A percentile compares a stretch with the other conserved stretches of the same genome.
Conservation (phyloP, 2,329 filamentous ascomycete species). For the Volutella citrinella region DNA sequence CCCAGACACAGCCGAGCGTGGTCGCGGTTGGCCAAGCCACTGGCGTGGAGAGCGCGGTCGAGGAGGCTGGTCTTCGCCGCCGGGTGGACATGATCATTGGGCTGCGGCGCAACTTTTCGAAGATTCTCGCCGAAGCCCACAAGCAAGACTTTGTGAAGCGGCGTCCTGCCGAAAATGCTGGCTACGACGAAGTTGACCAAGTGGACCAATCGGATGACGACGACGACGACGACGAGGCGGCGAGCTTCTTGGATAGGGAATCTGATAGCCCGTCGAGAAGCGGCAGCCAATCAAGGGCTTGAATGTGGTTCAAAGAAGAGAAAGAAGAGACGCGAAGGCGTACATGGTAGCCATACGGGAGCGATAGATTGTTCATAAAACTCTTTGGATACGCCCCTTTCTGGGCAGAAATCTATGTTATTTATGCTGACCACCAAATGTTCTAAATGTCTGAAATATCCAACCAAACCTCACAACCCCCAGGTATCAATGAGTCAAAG, state of each 20-base stretch:
- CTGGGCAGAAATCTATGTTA: too few relatives aligned
- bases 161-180: conserved; percentile 38
- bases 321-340: too few relatives aligned
- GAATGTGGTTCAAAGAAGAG: too few relatives aligned
- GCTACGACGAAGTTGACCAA: conserved; percentile 21
- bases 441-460: too few relatives aligned
- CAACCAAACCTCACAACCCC: too few relatives aligned
- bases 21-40: conserved; percentile 16
- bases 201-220: conserved; percentile 35
- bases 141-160: conserved; percentile 89
- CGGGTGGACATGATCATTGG: conserved; percentile 27
- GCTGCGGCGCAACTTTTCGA: conserved; percentile 40
- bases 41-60: conserved; percentile 7
- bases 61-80: conserved; percentile 27
- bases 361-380: too few relatives aligned
- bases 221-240: conserved; percentile 23
- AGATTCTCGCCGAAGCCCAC: conserved; percentile 79
- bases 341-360: too few relatives aligned
- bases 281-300: too few relatives aligned
- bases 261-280: conserved; percentile 20
- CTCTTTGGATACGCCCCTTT: too few relatives aligned
- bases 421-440: too few relatives aligned
- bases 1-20: too few relatives aligned
- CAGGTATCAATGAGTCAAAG: too few relatives aligned
- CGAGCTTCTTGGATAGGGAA: conserved; percentile 26